phyloP scores from a whole-genome alignment of 2,329 filamentous ascomycete genomes.

The Cordyceps cateniannulata region DNA sequence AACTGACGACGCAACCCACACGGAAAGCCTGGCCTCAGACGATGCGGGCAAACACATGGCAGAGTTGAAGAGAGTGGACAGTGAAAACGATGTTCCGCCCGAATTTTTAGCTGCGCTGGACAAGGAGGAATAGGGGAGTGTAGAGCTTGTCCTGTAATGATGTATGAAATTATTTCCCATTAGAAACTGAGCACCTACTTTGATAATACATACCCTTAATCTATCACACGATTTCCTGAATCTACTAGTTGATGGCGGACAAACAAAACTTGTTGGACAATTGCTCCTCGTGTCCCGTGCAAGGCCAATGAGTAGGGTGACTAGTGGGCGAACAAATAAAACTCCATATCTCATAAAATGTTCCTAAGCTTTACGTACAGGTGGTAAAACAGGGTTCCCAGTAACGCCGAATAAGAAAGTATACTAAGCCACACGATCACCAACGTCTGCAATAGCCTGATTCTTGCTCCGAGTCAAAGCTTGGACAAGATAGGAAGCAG shows the following conservation, averaged over 20 bases:
- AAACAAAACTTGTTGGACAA: not conserved
- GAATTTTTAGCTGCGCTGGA: slow-evolving; percentile 45
- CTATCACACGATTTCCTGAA: not conserved
- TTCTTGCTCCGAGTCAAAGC: not conserved
- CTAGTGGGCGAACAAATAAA: not conserved
- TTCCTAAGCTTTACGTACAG: slow-evolving; percentile 3
- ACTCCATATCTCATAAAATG: slow-evolving; percentile 8
- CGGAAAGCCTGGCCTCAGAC: not conserved
- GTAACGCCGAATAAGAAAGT: not conserved
- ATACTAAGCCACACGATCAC: slow-evolving; percentile 6
- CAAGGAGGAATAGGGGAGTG: not conserved
- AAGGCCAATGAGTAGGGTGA: not conserved
- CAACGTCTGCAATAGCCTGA: not conserved
- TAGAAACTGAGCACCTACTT: not conserved
- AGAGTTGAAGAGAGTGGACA: slow-evolving; percentile 19
- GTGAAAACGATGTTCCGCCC: slow-evolving; percentile 43
- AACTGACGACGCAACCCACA: slow-evolving; percentile 21
- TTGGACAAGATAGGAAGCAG: not conserved
- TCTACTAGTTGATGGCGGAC: not conserved
- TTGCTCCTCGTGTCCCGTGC: not conserved
- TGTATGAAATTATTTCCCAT: not conserved
- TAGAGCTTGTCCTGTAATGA: not conserved
- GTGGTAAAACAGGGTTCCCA: not conserved
- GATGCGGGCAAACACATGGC: not conserved
- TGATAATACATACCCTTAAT: not conserved